These are phyloP conservation scores for Aureobasidium mangrovei DNA, from an alignment of 2,329 filamentous ascomycete genomes.

Conservation along the genomic window DNA sequence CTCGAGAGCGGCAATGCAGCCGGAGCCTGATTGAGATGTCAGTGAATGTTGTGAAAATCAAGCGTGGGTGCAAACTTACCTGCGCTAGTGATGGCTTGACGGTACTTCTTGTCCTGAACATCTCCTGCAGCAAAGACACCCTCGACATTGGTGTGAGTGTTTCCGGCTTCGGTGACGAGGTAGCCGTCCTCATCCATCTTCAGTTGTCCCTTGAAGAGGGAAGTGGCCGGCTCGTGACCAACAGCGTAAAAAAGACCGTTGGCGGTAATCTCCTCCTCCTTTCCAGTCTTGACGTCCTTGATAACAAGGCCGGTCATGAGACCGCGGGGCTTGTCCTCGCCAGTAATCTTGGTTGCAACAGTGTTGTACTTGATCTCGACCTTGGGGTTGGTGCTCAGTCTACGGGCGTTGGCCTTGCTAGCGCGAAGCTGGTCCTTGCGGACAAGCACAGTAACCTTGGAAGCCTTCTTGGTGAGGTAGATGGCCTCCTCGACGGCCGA, in stretches of 20 bases:
- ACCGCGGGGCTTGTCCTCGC: conserved; percentile 62
- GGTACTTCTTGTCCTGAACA: conserved; percentile 96
- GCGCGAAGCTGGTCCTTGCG: conserved; percentile 79
- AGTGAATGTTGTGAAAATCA: conserved; percentile 15
- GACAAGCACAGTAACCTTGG: conserved; percentile 89
- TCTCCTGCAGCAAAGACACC: conserved; percentile 96
- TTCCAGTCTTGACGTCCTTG: conserved; percentile 66
- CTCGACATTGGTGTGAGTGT: conserved; percentile 75
- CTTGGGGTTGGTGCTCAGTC: conserved; percentile 76
- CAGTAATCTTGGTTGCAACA: conserved; percentile 72
- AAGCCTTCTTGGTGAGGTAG: conserved; percentile 95
- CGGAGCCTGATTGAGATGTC: conserved; percentile 53
- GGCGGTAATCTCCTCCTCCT: conserved; percentile 75
- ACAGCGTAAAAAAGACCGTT: conserved; percentile 96
- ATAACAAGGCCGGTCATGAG: conserved; percentile 84
- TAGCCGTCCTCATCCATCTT: conserved; percentile 86
- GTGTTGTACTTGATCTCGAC: conserved; percentile 83
- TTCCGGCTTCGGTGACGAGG: conserved; percentile 79
- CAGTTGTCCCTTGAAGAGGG: conserved; percentile 83
- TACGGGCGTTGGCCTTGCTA: conserved; percentile 82
- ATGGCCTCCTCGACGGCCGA: conserved; percentile 95
- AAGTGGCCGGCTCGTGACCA: conserved; percentile 87
- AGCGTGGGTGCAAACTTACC: conserved; percentile 47
- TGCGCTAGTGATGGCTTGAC: conserved; percentile 95
- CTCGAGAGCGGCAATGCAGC: conserved; percentile 91